phyloP scores from a whole-genome alignment of 148 eudicot genomes.

The Spergularia bocconei region DNA sequence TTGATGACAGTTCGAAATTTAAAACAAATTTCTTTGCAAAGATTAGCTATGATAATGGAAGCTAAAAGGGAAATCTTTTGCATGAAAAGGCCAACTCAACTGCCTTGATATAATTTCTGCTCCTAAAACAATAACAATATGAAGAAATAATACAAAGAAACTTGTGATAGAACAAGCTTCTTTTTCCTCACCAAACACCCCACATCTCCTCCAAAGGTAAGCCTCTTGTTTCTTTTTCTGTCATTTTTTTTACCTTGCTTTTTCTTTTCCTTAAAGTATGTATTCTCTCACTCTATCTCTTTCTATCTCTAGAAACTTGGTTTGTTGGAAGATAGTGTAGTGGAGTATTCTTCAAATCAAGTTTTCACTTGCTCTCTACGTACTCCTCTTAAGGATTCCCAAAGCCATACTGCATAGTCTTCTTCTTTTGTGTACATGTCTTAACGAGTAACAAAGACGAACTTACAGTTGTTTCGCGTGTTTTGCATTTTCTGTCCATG shows the following conservation, averaged over 20 bases:
- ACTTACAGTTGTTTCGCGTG: neutral
- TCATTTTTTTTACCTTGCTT: slow-evolving; percentile 20
- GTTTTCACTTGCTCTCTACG: slow-evolving; percentile 41
- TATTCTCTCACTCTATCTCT: slow-evolving; percentile 26
- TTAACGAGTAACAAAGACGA: neutral
- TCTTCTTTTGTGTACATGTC: neutral
- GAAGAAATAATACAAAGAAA: neutral
- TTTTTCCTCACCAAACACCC: slow-evolving; percentile 47
- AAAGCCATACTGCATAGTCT: slow-evolving; percentile 10
- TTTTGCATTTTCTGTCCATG: neutral
- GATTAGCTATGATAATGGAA: neutral
- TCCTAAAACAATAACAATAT: slow-evolving; percentile 10
- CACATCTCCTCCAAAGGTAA: slow-evolving; percentile 39
- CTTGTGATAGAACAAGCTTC: slow-evolving; percentile 17
- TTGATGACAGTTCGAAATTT: too few relatives aligned
- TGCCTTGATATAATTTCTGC: neutral
- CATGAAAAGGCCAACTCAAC: slow-evolving; percentile 34
- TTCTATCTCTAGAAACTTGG: slow-evolving; percentile 29
- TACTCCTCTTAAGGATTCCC: slow-evolving; percentile 57
- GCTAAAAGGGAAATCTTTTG: neutral
- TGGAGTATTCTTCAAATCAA: slow-evolving; percentile 56
- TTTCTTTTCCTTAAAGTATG: slow-evolving; percentile 49
- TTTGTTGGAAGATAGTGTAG: slow-evolving; percentile 46
- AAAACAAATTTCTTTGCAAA: too few relatives aligned
- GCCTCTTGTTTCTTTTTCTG: slow-evolving; percentile 5